Evolutionary conservation across 2,329 filamentous ascomycete species (phyloP).

Genomic region (Colletotrichum cuscutae): DNA sequence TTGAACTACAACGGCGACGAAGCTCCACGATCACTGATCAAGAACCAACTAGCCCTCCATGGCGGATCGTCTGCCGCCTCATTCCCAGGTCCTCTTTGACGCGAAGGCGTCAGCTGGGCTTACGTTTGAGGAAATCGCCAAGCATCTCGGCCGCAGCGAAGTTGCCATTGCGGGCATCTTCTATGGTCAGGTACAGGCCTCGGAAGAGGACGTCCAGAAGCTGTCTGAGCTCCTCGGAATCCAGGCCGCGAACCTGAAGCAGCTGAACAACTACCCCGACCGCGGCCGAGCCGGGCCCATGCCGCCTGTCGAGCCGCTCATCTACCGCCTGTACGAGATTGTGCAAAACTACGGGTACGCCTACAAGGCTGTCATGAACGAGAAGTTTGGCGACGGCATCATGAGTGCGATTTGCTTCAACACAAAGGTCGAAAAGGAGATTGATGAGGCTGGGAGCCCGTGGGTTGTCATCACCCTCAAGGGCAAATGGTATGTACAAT

Average conservation of each 20-base stretch:
- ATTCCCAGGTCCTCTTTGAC: slow-evolving; percentile 79
- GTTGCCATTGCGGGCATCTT: slow-evolving; percentile 89
- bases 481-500: slow-evolving; percentile 86
- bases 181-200: slow-evolving; percentile 86
- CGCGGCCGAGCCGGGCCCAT: slow-evolving; percentile 82
- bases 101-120: slow-evolving; percentile 82
- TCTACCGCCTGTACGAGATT: slow-evolving; percentile 93
- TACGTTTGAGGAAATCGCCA: slow-evolving; percentile 82
- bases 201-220: slow-evolving; percentile 72
- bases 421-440: slow-evolving; percentile 94
- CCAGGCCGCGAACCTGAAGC: slow-evolving; percentile 63
- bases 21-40: slow-evolving; percentile 31
- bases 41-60: slow-evolving; percentile 66
- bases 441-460: slow-evolving; percentile 80
- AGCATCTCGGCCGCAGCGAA: slow-evolving; percentile 80
- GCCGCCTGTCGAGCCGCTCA: slow-evolving; percentile 85
- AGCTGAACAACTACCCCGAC: slow-evolving; percentile 81
- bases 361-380: slow-evolving; percentile 94
- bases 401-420: slow-evolving; percentile 96
- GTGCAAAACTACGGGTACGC: slow-evolving; percentile 97
- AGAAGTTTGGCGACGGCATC: slow-evolving; percentile 94
- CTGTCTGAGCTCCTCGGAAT: slow-evolving; percentile 75
- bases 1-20: background rate
- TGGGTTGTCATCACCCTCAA: slow-evolving; percentile 88
- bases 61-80: slow-evolving; percentile 74